These are phyloP conservation scores for Angomonas ambiguus DNA, from an alignment of 208 protist species.

Conservation along the genomic window DNA sequence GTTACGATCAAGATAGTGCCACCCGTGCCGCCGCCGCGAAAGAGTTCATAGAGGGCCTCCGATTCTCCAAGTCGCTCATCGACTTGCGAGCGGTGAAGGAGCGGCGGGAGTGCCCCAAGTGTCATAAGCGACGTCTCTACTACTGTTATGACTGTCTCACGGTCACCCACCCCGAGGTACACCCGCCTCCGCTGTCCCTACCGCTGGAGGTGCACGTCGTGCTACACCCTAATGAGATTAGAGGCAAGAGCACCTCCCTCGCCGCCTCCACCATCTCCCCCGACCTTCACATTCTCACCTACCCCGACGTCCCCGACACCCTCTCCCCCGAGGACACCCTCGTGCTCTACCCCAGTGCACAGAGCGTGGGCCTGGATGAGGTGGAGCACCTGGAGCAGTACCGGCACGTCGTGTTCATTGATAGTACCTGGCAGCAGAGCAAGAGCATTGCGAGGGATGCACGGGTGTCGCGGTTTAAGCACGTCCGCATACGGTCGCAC, in stretches of 20 bases:
- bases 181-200: slow-evolving; percentile 67
- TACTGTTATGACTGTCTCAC: slow-evolving; percentile 91
- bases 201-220: slow-evolving; percentile 86
- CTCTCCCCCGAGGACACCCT: slow-evolving; percentile 65
- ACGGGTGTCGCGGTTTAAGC: slow-evolving; percentile 63
- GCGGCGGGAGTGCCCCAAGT: slow-evolving; percentile 65
- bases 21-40: slow-evolving; percentile 48
- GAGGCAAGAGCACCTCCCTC: slow-evolving; percentile 91
- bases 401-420: slow-evolving; percentile 91
- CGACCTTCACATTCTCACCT: slow-evolving; percentile 76
- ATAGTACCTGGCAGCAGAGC: slow-evolving; percentile 93
- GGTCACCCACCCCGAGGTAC: slow-evolving; percentile 74
- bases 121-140: slow-evolving; percentile 68
- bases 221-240: slow-evolving; percentile 84
- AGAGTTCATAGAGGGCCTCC: slow-evolving; percentile 62
- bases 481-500: slow-evolving; percentile 77
- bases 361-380: slow-evolving; percentile 69
- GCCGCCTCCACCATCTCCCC: slow-evolving; percentile 88
- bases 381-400: slow-evolving; percentile 64
- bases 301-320: slow-evolving; percentile 56
- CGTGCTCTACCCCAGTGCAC: slow-evolving; percentile 80
- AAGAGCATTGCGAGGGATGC: slow-evolving; percentile 81
- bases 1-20: slow-evolving; percentile 59
- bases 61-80: slow-evolving; percentile 65
- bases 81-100: slow-evolving; percentile 52